These are phyloP conservation scores for Phoma sp. DNA, from an alignment of 2,329 filamentous ascomycete species.

Conservation along the genomic window DNA sequence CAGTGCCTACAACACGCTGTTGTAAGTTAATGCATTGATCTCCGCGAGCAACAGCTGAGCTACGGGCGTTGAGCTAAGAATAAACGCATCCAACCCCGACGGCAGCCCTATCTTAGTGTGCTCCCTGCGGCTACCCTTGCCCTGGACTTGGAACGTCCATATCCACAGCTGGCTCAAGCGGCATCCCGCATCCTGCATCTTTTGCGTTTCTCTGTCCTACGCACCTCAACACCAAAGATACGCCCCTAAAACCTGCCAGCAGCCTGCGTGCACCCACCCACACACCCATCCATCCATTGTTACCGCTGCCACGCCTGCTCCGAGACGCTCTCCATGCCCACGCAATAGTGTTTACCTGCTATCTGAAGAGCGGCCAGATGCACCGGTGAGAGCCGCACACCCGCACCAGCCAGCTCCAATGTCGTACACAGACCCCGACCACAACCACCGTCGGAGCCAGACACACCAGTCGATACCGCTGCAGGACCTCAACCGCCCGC, in stretches of 20 bases:
- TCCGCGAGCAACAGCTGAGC: background rate
- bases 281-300: background rate
- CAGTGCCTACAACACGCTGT: background rate
- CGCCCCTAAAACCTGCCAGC: background rate
- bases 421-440: constrained; percentile 56
- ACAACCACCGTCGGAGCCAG: constrained; percentile 52
- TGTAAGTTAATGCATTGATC: background rate
- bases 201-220: constrained; percentile 3
- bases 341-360: constrained; percentile 23
- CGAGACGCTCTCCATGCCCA: constrained; percentile 20
- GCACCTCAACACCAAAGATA: background rate
- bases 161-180: constrained; percentile 13
- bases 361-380: constrained; percentile 42
- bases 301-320: constrained; percentile 18
- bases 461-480: constrained; percentile 72
- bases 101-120: background rate
- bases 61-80: constrained; percentile 6
- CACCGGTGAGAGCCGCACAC: constrained; percentile 30
- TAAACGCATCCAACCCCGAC: constrained; percentile 4
- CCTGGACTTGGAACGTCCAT: constrained; percentile 1
- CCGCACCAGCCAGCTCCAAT: constrained; percentile 47
- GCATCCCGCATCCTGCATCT: background rate
- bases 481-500: constrained; percentile 45
- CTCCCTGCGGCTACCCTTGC: background rate
- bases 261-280: background rate